Evolutionary conservation across 352 stramenopile genomes (phyloP), one percentile per base, ranked within the genome.

Genomic region (Phytophthora fragariae): DNA sequence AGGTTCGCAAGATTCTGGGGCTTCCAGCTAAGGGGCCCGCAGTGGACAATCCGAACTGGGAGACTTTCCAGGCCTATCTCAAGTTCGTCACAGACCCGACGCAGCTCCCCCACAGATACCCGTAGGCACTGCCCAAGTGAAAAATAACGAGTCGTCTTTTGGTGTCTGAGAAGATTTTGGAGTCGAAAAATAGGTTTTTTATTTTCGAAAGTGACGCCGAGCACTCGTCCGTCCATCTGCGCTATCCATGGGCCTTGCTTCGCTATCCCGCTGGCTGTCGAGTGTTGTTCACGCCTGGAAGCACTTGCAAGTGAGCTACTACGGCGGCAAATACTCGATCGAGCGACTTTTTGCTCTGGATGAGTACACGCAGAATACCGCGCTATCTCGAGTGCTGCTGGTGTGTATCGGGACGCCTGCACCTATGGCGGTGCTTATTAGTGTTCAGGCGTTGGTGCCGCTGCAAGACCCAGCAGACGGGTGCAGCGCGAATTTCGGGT

Each of bases 271-370:
- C n/a, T 69, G 31, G 53, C 7, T 72, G 21, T 50, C 27, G 46
- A 59, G 27, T 33, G n/a, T 61, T 31, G 14, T 50, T 31, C 41
- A 74, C 15, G 24, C 27, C 11, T 70, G 67, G 67, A 74, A 70
- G 21, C 14, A 29, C 5, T 35, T 67, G 2, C 65, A 67, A 67
- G 47, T 67, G 2, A 62, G 57, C 17, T 66, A 72, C 19, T 72
- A 61, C 41, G 65, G 65, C 8, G 65, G 65, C 4, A 66, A 72
- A 60, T 72, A 72, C 39, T 72, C 65, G 15, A 54, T 72, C 27
- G 46, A 72, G 24, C 57, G 65, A n/a, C 9, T 67, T n/a, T n/a
- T 74, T 3, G 66, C 61, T 2, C 46, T 78, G 1, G 61, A 75
- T 9, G 47, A 33, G 4, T 75, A 72, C 31, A 61, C 60, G 12